Base-by-base conservation (phyloP, 352 stramenopile species). In the Globisporangium yorkense region DNA sequence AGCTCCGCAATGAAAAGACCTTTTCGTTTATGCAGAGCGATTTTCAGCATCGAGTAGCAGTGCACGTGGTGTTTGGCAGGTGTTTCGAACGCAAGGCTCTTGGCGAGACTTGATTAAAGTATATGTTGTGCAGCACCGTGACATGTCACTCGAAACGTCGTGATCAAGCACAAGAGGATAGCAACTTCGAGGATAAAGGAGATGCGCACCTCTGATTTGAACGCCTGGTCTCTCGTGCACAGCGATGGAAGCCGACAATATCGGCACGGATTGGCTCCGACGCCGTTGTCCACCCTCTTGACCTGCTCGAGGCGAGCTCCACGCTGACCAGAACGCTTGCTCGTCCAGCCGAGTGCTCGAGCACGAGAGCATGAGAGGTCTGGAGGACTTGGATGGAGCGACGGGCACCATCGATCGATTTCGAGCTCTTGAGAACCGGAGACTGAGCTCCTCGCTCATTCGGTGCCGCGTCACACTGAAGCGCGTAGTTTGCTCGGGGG, bases 241-340 rank as follows among this genome's bases (percentile, higher is more conserved):
- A 10, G 20, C 3, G 7, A 31, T 45, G 50, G 50, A 55, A 55
- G 50, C 50, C 50, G 31, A 21, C 33, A 27, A 12, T 37, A 8
- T 33, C 31, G 31, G 24, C 39, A 5, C 50, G 29, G 50, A 55
- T 55, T 55, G 50, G 50, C 50, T 55, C 50, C n/a, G n/a, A 3
- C 10, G 50, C 31, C 50, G 50, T 45, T 55, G 50, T 55, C 50
- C 33, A 55, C 50, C 50, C 31, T 55, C 50, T 49, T 29, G 44
- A 31, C 20, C n/a, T 18, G 9, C 20, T 49, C 44, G 43, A 55
- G 33, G 12, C 50, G 24, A 55, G 50, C 9, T 9, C 15, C 5
- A 31, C 31, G 8, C 50, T 55, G 50, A 12, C 50, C 49, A 40
- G 50, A 55, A 55, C 50, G 10, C 50, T 44, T 24, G 50, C 20